Evolutionary conservation across 805 yeast genomes (phyloP), one percentile per base, ranked within the genome.

Genomic region (Kluyveromyces siamensis): DNA sequence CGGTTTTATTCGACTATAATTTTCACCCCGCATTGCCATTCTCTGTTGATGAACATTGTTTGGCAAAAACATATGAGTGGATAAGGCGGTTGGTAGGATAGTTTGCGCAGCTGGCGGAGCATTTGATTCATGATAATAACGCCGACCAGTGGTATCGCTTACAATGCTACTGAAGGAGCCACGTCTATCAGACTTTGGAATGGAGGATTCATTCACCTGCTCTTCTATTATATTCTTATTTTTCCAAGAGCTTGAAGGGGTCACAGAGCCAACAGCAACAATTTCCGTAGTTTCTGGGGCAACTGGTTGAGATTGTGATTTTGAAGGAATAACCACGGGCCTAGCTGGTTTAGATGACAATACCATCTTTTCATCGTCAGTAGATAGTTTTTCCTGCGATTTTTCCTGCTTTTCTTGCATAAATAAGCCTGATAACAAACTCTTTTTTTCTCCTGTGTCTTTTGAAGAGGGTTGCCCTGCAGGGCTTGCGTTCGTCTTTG

Each of bases 31-130:
- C 16, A 60, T 55, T 2, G 64, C 64, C 46, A 54, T 48, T 25
- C 62, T 49, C 41, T 59, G 66, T 50, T 59, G 65, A 43, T 56
- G 59, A 11, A 62, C 54, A 49, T 61, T 59, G 50, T 79, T 78
- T 4, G 83, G 82, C 39, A 77, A 55, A 58, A 79, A 78, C 81
- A 79, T 78, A 57, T 79, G 83, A 1, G 83, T 79, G 6, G 81
- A 70, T 36, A 79, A 61, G 0, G 83, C 83, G 4, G 81, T 77
- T n/a, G 83, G 83, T 36, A 79, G 63, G 17, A 79, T 59, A 0
- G 81, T 77, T 1, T 78, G 67, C 1, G 82, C 82, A 1, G 82
- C 74, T 8, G 78, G 74, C n/a, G 83, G 83, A 1, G 82, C 83
- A 55, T 75, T 77, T 1, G 82, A 78, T 49, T 71, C 72, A 50